Evolutionary conservation across 768 basidiomycete species (phyloP).

Genomic region (Phlegmacium glaucopus): DNA sequence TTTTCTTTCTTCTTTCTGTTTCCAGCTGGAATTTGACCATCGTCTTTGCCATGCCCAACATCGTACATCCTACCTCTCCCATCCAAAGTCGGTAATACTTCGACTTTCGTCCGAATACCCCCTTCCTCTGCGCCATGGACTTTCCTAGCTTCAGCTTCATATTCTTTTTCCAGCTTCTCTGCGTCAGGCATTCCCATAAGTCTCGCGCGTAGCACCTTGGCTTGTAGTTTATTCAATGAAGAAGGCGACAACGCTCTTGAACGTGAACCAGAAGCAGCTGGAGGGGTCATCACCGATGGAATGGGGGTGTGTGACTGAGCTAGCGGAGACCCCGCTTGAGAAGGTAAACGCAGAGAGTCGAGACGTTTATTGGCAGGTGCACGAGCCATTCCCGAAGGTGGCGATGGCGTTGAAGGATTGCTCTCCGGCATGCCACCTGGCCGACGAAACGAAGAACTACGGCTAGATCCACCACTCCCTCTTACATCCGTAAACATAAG

Average conservation of each 20-base stretch:
- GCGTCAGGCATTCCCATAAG: conserved; percentile 81
- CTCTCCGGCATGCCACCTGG: conserved; percentile 64
- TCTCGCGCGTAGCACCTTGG: conserved; percentile 88
- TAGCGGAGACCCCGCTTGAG: conserved; percentile 56
- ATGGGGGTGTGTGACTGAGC: conserved; percentile 77
- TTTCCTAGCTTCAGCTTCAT: conserved; percentile 64
- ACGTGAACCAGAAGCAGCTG: conserved; percentile 26
- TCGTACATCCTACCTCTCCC: conserved; percentile 85
- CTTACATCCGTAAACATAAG: conserved; percentile 68
- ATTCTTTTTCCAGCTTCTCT: conserved; percentile 75
- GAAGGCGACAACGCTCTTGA: conserved; percentile 62
- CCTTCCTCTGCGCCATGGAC: conserved; percentile 41
- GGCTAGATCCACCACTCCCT: conserved; percentile 63
- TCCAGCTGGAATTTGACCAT: conserved; percentile 47
- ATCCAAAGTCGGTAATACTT: conserved; percentile 89
- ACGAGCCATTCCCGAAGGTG: conserved; percentile 31
- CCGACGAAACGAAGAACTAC: conserved; percentile 85
- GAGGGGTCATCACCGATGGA: conserved; percentile 86
- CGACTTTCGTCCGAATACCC: conserved; percentile 57
- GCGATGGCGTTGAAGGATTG: conserved; percentile 59
- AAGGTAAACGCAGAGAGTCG: conserved; percentile 60
- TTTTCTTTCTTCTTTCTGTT: conserved; percentile 83
- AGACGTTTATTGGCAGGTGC: conserved; percentile 47
- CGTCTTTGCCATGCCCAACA: conserved; percentile 75
- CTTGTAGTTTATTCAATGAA: conserved; percentile 89